Percentiles rank a stretch among this genome's conserved stretches.
These are phyloP conservation scores for Malus fusca DNA, from an alignment of 306 rosid genomes.

Conservation along the genomic window DNA sequence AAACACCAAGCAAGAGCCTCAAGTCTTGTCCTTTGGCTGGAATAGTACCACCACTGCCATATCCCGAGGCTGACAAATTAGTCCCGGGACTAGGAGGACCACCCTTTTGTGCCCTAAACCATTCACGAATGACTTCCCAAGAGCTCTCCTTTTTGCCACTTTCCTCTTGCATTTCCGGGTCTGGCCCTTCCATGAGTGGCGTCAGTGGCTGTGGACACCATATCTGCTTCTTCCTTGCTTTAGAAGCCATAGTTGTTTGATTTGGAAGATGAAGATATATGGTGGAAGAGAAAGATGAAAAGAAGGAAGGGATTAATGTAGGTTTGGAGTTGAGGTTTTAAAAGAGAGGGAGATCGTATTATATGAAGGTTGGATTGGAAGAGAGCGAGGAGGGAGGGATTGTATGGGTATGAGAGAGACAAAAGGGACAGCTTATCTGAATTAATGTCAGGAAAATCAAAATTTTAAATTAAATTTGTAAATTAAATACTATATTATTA, in stretches of 20 bases:
- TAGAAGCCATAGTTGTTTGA: constrained; percentile 44
- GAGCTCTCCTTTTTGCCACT: constrained; percentile 74
- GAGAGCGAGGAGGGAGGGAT: constrained; percentile 1
- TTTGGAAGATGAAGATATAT: background rate
- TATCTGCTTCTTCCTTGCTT: constrained; percentile 57
- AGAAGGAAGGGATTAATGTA: background rate
- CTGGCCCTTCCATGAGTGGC: constrained; percentile 90
- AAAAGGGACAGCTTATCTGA: constrained; percentile 59
- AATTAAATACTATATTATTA: too few species aligned
- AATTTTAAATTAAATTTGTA: too few species aligned
- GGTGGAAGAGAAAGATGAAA: background rate
- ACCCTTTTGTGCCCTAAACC: constrained; percentile 66
- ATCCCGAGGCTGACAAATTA: background rate
- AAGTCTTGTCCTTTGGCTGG: constrained; percentile 71
- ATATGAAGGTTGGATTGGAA: background rate
- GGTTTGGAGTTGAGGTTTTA: background rate
- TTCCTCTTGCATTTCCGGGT: constrained; percentile 85
- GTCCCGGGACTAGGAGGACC: background rate
- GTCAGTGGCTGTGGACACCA: constrained; percentile 91
- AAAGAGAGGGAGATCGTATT: background rate
- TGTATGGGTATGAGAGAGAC: constrained; percentile 45
- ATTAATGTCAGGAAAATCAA: too few species aligned
- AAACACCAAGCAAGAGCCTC: constrained; percentile 81
- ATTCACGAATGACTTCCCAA: constrained; percentile 84
- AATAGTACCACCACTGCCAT: constrained; percentile 22